Conservation (phyloP, 345 rosid genomes). For the Jatropha curcas region DNA sequence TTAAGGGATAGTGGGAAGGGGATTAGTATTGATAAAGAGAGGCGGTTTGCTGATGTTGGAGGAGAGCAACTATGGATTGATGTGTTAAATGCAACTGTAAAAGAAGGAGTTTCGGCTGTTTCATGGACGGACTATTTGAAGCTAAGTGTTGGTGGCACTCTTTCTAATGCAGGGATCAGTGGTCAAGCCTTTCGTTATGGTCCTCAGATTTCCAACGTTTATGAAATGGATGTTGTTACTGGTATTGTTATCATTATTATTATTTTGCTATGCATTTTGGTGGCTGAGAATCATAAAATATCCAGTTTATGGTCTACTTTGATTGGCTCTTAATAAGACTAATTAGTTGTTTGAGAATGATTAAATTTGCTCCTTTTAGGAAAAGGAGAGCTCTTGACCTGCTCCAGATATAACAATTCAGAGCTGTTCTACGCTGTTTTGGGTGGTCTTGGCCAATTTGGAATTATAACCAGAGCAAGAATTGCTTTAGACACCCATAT, state of each 20-base stretch:
- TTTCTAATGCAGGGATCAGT: conserved; percentile 36
- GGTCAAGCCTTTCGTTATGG: conserved; percentile 30
- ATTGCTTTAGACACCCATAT: conserved; percentile 13
- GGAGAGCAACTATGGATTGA: conserved; percentile 29
- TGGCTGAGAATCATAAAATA: too few species aligned
- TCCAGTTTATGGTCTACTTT: too few species aligned
- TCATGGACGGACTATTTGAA: conserved; percentile 35
- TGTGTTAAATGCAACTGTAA: conserved; percentile 20
- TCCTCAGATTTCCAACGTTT: conserved; percentile 32
- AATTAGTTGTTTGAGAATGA: too few species aligned
- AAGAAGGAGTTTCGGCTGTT: conserved; percentile 18
- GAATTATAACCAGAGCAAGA: conserved; percentile 30
- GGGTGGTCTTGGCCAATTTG: conserved; percentile 33
- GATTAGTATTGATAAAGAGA: conserved; percentile 1
- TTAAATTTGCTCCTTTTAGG: conserved; percentile 9
- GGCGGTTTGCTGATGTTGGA: conserved; percentile 23
- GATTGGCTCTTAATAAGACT: too few species aligned
- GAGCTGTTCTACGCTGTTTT: conserved; percentile 22
- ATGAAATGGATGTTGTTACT: conserved; percentile 30
- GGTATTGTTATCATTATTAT: conserved; percentile 6
- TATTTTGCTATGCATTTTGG: too few species aligned
- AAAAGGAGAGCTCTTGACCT: conserved; percentile 30
- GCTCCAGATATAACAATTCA: conserved; percentile 9
- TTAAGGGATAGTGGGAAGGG: neutral
- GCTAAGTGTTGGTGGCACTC: conserved; percentile 31